Evolutionary conservation across 2,329 filamentous ascomycete genomes (phyloP), one percentile per base, ranked within the genome.

Genomic region (Colletotrichum sp.): DNA sequence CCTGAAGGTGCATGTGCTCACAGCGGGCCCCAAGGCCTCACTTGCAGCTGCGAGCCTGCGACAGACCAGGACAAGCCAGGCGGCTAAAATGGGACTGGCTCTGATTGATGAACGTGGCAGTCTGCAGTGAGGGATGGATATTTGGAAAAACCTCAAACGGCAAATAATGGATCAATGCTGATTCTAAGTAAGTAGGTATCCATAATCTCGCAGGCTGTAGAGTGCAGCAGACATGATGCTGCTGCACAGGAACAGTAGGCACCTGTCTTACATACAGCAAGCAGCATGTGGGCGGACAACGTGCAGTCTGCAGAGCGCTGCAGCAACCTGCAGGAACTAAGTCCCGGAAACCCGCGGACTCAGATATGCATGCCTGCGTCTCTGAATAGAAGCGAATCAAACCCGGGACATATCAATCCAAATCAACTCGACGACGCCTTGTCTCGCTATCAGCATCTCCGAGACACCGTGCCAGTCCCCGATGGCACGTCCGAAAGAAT

Each of bases 21-120:
- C 18, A 32, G 63, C 34, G 70, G 26, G 36, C 63, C 34, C 16
- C 18, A 34, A 28, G 55, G 21, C 55, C 55, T 65, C 64, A 49
- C 64, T 16, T 28, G 21, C 63, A 66, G 60, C 60, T 32, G 30
- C 39, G 64, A 68, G 44, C 44, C 60, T 32, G 44, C 39, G 64
- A 68, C 16, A 24, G 34, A 74, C 67, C 60, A 66, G 72, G 67
- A 71, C 72, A 71, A 34, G 72, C 72, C 52, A n/a, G 16, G 44
- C 49, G 49, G 67, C 49, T 65, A 52, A 62, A 55, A 59, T 49
- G 60, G 24, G 72, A 28, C 13, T 34, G 26, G 52, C 28, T 34
- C 21, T 60, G 26, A 49, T 59, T 66, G 34, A 65, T 71, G 49
- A 36, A 28, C 13, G 32, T 63, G 71, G 59, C 72, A 24, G 64